Conservation (phyloP, 2,329 filamentous ascomycete species). For the Pestalotiopsis sp. region DNA sequence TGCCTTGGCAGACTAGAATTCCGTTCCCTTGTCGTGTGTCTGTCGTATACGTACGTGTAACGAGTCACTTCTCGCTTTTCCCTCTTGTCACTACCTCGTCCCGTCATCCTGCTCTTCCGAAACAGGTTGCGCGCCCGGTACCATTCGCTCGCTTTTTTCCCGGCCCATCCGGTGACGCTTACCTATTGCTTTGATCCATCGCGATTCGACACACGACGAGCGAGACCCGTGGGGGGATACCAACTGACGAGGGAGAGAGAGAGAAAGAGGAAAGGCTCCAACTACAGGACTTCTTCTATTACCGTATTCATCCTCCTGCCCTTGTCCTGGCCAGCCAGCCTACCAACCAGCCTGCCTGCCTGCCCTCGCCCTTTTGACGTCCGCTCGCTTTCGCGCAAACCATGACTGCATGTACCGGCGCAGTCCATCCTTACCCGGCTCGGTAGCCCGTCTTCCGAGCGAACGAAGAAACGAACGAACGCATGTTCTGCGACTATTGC, state of each 20-base stretch:
- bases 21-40: neutral
- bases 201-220: neutral
- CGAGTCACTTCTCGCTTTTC: neutral
- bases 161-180: neutral
- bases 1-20: neutral
- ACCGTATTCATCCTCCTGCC: too few species aligned
- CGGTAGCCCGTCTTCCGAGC: conserved; percentile 8
- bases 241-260: neutral
- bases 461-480: neutral
- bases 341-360: neutral
- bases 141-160: neutral
- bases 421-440: conserved; percentile 9
- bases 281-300: too few species aligned
- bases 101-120: neutral
- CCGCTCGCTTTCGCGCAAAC: neutral
- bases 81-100: neutral
- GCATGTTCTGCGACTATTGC: neutral
- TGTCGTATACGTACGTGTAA: neutral
- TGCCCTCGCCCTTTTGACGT: neutral
- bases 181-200: neutral
- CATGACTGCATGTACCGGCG: conserved; percentile 10
- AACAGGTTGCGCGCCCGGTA: neutral
- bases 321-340: neutral
- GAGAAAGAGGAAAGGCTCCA: neutral
- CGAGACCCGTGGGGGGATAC: neutral